Evolutionary conservation across 352 stramenopile genomes (phyloP).

Genomic region (Phytophthora podocarpi): DNA sequence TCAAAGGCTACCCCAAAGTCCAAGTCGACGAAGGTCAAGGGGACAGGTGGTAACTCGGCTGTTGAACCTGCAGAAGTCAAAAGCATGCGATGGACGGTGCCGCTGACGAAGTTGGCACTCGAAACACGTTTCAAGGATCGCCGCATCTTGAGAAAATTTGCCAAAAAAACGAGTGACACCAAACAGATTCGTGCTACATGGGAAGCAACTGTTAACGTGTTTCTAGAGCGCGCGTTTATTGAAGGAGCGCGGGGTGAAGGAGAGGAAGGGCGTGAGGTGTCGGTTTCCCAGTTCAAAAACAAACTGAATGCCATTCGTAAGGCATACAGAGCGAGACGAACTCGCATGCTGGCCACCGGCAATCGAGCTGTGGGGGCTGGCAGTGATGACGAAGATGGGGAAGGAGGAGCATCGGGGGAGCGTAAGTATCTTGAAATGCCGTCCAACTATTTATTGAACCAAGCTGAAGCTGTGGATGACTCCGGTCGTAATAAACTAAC

Average conservation of each 20-base stretch:
- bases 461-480: too few relatives aligned
- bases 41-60: too few relatives aligned
- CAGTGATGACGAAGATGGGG: not conserved
- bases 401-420: too few relatives aligned
- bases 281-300: conserved; percentile 12
- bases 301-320: conserved; percentile 1
- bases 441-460: not conserved
- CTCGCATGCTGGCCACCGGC: conserved; percentile 5
- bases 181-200: not conserved
- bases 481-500: too few relatives aligned
- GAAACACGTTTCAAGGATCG: not conserved
- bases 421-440: conserved; percentile 5
- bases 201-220: not conserved
- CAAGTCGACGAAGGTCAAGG: too few relatives aligned
- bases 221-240: not conserved
- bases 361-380: not conserved
- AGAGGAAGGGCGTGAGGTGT: not conserved
- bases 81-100: conserved; percentile 2
- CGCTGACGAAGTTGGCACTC: not conserved
- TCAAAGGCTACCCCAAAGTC: too few relatives aligned
- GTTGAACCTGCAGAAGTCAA: too few relatives aligned
- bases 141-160: conserved; percentile 11
- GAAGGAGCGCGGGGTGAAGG: conserved; percentile 2
- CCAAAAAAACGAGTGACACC: not conserved
- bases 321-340: not conserved